Conservation (phyloP, 139 green algal species). For the Volvox reticuliferus region DNA sequence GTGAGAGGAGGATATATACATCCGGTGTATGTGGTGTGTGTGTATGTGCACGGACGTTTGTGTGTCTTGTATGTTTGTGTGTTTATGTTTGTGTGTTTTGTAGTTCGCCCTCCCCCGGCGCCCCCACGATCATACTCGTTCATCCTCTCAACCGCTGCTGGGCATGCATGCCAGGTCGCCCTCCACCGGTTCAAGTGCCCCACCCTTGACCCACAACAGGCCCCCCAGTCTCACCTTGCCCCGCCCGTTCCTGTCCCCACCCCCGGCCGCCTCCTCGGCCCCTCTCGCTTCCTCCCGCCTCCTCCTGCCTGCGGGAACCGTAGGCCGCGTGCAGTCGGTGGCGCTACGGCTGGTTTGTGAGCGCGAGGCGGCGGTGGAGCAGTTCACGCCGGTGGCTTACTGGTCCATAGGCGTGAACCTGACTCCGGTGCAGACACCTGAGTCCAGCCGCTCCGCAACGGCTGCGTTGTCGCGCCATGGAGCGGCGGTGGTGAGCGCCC, state of each 20-base stretch:
- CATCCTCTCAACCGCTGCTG: not conserved
- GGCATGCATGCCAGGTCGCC: not conserved
- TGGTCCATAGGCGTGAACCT: conserved; percentile 68
- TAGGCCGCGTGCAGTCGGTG: conserved; percentile 85
- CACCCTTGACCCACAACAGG: too few relatives aligned
- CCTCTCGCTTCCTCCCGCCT: not conserved
- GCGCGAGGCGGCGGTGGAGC: conserved; percentile 80
- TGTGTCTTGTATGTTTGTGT: too few relatives aligned
- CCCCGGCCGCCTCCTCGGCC: not conserved
- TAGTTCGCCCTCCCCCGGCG: too few relatives aligned
- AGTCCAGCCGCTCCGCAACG: too few relatives aligned
- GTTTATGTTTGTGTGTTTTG: too few relatives aligned
- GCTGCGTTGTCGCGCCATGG: too few relatives aligned
- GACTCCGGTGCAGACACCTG: too few relatives aligned
- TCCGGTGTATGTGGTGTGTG: not conserved
- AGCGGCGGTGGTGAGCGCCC: not conserved
- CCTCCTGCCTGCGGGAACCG: not conserved
- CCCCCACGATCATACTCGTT: not conserved
- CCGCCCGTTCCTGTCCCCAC: not conserved
- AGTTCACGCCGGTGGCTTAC: conserved; percentile 77
- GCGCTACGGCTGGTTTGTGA: conserved; percentile 90
- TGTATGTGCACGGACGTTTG: too few relatives aligned
- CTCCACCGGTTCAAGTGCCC: too few relatives aligned
- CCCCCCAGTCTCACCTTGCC: not conserved
- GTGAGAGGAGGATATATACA: not conserved